Percentiles rank a stretch among this genome's conserved stretches.
Evolutionary conservation across 2,329 filamentous ascomycete species (phyloP).

Genomic region (Talaromyces sp.): DNA sequence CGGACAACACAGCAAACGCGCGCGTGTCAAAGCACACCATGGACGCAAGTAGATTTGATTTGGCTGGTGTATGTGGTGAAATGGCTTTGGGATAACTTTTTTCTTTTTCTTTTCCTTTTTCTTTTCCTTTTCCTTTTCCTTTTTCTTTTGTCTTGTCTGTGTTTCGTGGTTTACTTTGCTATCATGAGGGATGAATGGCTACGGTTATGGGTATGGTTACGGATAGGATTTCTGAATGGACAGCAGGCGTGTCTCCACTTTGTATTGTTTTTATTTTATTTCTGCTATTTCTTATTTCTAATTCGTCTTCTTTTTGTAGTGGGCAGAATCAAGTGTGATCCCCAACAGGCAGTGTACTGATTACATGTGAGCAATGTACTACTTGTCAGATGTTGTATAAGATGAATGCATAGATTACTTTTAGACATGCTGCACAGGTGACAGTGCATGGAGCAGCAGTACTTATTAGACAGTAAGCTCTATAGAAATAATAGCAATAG

Average conservation of each 20-base stretch:
- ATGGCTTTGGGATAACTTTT: constrained; percentile 2
- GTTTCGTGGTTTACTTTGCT: neutral
- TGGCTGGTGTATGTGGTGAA: constrained; percentile 6
- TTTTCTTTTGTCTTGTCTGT: neutral
- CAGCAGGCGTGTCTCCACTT: neutral
- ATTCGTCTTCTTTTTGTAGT: neutral
- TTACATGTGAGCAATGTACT: neutral
- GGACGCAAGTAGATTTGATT: constrained; percentile 1
- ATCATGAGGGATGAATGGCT: neutral
- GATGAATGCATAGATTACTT: neutral
- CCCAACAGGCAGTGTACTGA: neutral
- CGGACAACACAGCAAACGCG: constrained; percentile 15
- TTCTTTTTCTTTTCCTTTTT: neutral
- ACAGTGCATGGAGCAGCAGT: neutral
- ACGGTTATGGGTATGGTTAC: neutral
- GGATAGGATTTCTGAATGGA: neutral
- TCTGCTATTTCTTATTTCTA: neutral
- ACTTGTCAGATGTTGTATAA: neutral
- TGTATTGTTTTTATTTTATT: neutral
- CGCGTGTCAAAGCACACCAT: neutral
- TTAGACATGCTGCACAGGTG: neutral
- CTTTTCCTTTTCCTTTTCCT: neutral
- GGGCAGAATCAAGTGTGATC: neutral
- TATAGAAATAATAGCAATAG: neutral
- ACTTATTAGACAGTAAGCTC: neutral